phyloP scores from a whole-genome alignment of 2,329 filamentous ascomycete species.

The Colletotrichum falcatum region DNA sequence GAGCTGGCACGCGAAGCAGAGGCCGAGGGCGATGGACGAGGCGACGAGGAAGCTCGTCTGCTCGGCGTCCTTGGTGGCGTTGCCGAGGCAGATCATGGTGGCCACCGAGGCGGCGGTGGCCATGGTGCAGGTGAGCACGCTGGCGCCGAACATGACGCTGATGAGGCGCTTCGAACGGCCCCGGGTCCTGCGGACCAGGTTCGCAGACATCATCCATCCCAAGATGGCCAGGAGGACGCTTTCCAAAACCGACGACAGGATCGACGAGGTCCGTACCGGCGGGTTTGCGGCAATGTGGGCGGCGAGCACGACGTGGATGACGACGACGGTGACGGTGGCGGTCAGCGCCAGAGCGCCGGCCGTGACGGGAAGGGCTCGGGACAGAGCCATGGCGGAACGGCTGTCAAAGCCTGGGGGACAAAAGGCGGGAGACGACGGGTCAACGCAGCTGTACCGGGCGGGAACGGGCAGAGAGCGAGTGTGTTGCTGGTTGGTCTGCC shows the following conservation, averaged over 20 bases:
- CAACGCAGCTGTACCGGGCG: neutral
- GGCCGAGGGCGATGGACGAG: conserved; percentile 57
- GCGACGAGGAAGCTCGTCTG: conserved; percentile 56
- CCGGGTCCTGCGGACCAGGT: conserved; percentile 45
- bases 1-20: conserved; percentile 61
- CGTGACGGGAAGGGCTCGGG: conserved; percentile 50
- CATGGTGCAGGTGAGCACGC: conserved; percentile 56
- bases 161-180: conserved; percentile 44
- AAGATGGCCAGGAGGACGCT: conserved; percentile 52
- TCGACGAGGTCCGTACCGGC: conserved; percentile 51
- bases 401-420: conserved; percentile 30
- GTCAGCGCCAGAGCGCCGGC: conserved; percentile 53
- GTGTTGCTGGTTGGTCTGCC: conserved; percentile 28
- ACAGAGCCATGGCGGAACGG: conserved; percentile 50
- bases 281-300: conserved; percentile 47
- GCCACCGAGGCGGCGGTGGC: conserved; percentile 60
- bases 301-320: conserved; percentile 56
- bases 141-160: conserved; percentile 52
- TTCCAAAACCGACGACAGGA: conserved; percentile 55
- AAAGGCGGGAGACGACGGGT: neutral
- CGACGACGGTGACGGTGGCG: conserved; percentile 54
- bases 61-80: conserved; percentile 47
- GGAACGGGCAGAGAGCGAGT: neutral
- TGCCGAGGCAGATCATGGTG: conserved; percentile 56
- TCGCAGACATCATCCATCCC: conserved; percentile 48